Percentiles rank a stretch among this genome's conserved stretches.
Evolutionary conservation across 176 grass and related monocot species (phyloP).

Genomic region (Neostapfia colusana): DNA sequence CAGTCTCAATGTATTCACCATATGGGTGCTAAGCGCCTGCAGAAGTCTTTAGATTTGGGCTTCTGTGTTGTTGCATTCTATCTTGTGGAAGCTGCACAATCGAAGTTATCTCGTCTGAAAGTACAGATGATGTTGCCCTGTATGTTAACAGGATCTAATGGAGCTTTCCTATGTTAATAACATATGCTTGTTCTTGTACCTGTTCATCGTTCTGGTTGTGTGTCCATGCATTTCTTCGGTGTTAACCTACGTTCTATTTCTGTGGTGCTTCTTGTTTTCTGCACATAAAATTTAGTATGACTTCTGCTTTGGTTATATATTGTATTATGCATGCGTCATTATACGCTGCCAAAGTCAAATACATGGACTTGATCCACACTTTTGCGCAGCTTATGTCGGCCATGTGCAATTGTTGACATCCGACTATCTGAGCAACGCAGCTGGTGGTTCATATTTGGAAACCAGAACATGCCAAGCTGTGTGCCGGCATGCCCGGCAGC

Average conservation of each 20-base stretch:
- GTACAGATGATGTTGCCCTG: constrained; percentile 47
- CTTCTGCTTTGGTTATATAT: constrained; percentile 2
- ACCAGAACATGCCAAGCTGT: constrained; percentile 25
- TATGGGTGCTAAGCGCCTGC: neutral
- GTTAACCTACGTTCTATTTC: neutral
- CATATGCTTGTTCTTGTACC: constrained; percentile 30
- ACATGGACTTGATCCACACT: constrained; percentile 19
- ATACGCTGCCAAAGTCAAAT: constrained; percentile 1
- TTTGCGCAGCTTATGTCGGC: constrained; percentile 15
- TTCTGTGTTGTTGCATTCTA: constrained; percentile 44
- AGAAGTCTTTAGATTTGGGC: constrained; percentile 32
- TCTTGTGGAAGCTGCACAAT: constrained; percentile 45
- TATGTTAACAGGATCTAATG: constrained; percentile 55
- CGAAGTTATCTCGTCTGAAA: constrained; percentile 40
- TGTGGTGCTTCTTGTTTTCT: neutral
- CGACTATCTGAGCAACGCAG: constrained; percentile 9
- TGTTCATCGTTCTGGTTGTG: neutral
- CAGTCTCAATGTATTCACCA: constrained; percentile 35
- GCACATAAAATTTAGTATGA: constrained; percentile 1
- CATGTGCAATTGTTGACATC: constrained; percentile 17
- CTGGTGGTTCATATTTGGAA: constrained; percentile 1
- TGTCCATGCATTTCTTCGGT: neutral
- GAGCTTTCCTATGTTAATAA: constrained; percentile 57
- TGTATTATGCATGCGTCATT: neutral
- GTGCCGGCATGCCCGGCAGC: neutral